Evolutionary conservation across 78 protist species (phyloP).

Genomic region (Diacronema lutheri): DNA sequence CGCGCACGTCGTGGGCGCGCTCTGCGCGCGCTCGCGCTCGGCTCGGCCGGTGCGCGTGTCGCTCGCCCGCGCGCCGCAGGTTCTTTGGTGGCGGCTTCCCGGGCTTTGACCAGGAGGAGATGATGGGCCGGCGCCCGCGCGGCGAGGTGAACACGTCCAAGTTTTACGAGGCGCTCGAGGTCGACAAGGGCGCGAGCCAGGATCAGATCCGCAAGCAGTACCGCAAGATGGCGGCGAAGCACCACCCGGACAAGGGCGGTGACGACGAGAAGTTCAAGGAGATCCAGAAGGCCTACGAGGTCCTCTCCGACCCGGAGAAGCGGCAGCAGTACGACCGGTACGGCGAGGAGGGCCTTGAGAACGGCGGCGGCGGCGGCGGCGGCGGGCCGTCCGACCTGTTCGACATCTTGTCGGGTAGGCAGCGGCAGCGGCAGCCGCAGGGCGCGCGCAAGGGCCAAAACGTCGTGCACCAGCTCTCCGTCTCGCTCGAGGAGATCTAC

Average conservation of each 20-base stretch:
- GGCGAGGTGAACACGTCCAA: too few species aligned
- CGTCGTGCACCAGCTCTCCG: constrained; percentile 57
- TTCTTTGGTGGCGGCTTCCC: too few species aligned
- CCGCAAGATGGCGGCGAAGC: constrained; percentile 87
- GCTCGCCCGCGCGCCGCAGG: too few species aligned
- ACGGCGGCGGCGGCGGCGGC: constrained; percentile 65
- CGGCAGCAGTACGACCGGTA: constrained; percentile 82
- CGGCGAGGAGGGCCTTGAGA: constrained; percentile 87
- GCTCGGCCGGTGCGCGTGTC: too few species aligned
- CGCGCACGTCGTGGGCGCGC: too few species aligned
- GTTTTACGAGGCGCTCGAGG: too few species aligned
- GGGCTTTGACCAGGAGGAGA: too few species aligned
- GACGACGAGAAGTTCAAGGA: constrained; percentile 78
- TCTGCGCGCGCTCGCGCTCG: too few species aligned
- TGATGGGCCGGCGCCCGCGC: too few species aligned
- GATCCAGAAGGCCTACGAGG: constrained; percentile 84
- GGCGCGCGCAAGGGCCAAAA: constrained; percentile 61
- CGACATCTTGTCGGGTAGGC: constrained; percentile 79
- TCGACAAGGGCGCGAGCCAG: not conserved
- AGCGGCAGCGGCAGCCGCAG: not conserved
- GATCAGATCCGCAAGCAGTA: constrained; percentile 52
- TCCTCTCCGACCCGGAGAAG: constrained; percentile 80
- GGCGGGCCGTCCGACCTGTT: constrained; percentile 70
- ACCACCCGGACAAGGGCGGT: constrained; percentile 91
- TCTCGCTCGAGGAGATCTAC: constrained; percentile 91